Conservation (phyloP, 768 basidiomycete genomes). For the Kwoniella bestiolae region DNA sequence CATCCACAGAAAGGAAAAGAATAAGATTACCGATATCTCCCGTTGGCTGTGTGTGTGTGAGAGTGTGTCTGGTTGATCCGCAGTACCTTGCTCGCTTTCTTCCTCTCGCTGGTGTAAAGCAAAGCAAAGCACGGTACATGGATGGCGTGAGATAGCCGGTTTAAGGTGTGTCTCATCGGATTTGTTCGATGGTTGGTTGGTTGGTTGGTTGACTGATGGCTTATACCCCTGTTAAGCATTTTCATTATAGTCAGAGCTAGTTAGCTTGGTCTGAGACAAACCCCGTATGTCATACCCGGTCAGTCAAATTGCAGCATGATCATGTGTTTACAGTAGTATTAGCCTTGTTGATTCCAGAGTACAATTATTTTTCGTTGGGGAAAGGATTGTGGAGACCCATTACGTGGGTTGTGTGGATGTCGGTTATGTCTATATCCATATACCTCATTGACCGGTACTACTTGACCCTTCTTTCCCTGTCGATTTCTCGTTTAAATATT, state of each 20-base stretch:
- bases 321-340: no score
- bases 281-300: no score
- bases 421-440: neutral
- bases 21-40: neutral
- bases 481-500: no score
- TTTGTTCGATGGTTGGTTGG: neutral
- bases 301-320: no score
- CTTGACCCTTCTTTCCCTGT: neutral
- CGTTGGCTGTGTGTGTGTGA: neutral
- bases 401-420: neutral
- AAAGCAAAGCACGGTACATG: neutral
- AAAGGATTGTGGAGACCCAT: conserved; percentile 3
- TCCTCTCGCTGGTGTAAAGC: no score
- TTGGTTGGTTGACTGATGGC: neutral
- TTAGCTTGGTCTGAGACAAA: neutral
- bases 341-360: no score
- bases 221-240: neutral
- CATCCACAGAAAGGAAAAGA: no score
- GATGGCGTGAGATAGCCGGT: neutral
- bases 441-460: neutral
- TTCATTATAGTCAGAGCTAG: no score
- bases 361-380: no score
- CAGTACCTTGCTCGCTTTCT: no score
- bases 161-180: neutral
- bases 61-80: neutral